Conservation (phyloP, 768 basidiomycete genomes). For the Boletus huronensis region DNA sequence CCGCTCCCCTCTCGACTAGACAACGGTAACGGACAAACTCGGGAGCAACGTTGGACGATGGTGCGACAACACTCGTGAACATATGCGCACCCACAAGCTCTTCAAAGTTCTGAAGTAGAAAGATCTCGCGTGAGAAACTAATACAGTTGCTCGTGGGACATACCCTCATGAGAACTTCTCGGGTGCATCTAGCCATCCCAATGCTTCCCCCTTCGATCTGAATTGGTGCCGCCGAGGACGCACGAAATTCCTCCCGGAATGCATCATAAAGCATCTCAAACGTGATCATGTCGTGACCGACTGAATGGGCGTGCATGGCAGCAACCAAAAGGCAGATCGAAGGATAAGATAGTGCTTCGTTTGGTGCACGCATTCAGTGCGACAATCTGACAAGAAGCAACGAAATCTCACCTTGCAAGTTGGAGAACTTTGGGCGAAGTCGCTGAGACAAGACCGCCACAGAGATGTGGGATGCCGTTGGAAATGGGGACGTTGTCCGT, state of each 20-base stretch:
- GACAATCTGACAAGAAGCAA: background rate
- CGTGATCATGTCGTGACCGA: slow-evolving; percentile 77
- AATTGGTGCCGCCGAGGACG: slow-evolving; percentile 70
- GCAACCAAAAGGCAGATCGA: slow-evolving; percentile 81
- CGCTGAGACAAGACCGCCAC: slow-evolving; percentile 51
- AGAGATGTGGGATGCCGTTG: slow-evolving; percentile 42
- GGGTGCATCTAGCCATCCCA: slow-evolving; percentile 66
- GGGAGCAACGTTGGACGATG: slow-evolving; percentile 49
- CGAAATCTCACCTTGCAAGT: slow-evolving; percentile 48
- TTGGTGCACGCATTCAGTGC: background rate
- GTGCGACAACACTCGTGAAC: slow-evolving; percentile 50
- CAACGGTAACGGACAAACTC: slow-evolving; percentile 79
- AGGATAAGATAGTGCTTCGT: slow-evolving; percentile 71
- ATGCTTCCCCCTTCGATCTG: slow-evolving; percentile 71
- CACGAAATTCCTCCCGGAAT: slow-evolving; percentile 72
- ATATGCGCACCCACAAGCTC: slow-evolving; percentile 53
- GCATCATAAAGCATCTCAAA: slow-evolving; percentile 88
- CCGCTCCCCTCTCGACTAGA: slow-evolving; percentile 55
- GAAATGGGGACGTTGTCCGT: slow-evolving; percentile 50
- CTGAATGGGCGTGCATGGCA: slow-evolving; percentile 69
- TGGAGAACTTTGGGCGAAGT: slow-evolving; percentile 48
- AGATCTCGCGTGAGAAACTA: background rate
- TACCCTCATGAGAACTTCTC: slow-evolving; percentile 64
- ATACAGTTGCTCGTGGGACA: slow-evolving; percentile 26
- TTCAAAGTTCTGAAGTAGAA: slow-evolving; percentile 66